These are phyloP conservation scores for Allomyces javanicus DNA, from an alignment of 192 early-diverging fungal species.

Conservation along the genomic window DNA sequence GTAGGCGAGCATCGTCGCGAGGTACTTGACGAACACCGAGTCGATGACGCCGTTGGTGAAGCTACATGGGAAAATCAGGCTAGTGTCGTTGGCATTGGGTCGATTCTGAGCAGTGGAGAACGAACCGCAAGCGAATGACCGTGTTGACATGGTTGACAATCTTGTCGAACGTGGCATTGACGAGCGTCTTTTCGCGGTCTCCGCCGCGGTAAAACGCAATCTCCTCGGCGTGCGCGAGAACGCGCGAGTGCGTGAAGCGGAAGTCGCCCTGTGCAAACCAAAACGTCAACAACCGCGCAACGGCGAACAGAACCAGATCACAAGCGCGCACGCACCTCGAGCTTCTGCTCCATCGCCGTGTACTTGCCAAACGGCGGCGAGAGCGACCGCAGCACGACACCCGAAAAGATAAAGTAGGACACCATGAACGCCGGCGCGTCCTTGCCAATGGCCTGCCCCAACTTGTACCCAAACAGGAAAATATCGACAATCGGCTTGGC, in stretches of 20 bases:
- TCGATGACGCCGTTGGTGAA: constrained; percentile 42
- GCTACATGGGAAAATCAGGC: too few species aligned
- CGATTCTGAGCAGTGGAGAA: constrained; percentile 34
- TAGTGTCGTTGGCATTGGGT: too few species aligned
- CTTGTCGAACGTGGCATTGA: constrained; percentile 54
- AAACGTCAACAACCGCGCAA: constrained; percentile 2
- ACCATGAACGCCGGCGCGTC: constrained; percentile 39
- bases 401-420: constrained; percentile 42
- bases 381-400: constrained; percentile 52
- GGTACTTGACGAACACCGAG: constrained; percentile 43
- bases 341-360: constrained; percentile 73
- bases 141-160: constrained; percentile 73
- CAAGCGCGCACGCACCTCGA: constrained; percentile 26
- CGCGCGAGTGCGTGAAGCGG: constrained; percentile 77
- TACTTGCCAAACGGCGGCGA: constrained; percentile 94
- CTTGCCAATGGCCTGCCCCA: constrained; percentile 37
- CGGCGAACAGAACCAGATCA: constrained; percentile 6
- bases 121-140: constrained; percentile 52
- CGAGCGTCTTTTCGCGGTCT: constrained; percentile 57
- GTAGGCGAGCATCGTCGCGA: constrained; percentile 43
- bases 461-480: constrained; percentile 51
- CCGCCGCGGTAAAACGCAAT: constrained; percentile 79
- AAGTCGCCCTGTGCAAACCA: constrained; percentile 56
- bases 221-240: constrained; percentile 92
- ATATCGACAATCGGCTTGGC: constrained; percentile 56